Evolutionary conservation across 176 grass and related monocot species (phyloP).

Genomic region (Avena atlantica): DNA sequence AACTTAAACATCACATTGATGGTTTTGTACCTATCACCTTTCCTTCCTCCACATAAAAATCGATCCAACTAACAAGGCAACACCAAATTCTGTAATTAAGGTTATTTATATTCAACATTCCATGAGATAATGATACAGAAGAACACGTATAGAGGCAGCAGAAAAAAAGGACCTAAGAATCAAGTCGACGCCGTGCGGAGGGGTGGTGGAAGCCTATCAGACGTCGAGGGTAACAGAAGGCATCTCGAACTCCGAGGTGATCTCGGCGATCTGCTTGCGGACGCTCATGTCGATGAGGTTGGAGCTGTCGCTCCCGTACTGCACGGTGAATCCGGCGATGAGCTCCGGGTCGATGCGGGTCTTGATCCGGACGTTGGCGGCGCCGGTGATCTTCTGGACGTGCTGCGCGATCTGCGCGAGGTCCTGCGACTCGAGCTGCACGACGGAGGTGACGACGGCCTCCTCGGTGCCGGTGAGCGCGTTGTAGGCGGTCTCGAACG

Average conservation of each 20-base stretch:
- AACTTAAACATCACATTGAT: conserved; percentile 4
- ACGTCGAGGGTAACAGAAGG: conserved; percentile 55
- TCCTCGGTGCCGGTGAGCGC: conserved; percentile 72
- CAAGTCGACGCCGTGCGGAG: neutral
- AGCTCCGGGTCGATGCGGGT: conserved; percentile 69
- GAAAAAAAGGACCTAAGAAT: conserved; percentile 48
- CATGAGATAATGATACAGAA: conserved; percentile 15
- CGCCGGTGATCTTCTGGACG: conserved; percentile 71
- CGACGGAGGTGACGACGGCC: conserved; percentile 84
- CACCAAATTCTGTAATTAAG: conserved; percentile 5
- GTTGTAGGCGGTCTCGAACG: conserved; percentile 88
- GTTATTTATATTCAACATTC: conserved; percentile 24
- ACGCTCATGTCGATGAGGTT: conserved; percentile 92
- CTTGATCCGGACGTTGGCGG: conserved; percentile 86
- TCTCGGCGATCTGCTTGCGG: conserved; percentile 88
- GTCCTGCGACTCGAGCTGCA: conserved; percentile 77
- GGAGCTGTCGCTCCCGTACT: conserved; percentile 67
- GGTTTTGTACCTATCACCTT: neutral
- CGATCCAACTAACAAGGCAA: conserved; percentile 12
- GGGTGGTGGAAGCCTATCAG: conserved; percentile 37
- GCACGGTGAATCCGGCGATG: conserved; percentile 90
- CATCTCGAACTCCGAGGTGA: conserved; percentile 64
- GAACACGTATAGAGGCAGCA: conserved; percentile 11
- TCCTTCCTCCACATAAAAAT: neutral
- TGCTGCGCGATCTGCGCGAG: conserved; percentile 84